Evolutionary conservation across 1,139 yeast species (phyloP).

Genomic region (Geotrichum fermentans): DNA sequence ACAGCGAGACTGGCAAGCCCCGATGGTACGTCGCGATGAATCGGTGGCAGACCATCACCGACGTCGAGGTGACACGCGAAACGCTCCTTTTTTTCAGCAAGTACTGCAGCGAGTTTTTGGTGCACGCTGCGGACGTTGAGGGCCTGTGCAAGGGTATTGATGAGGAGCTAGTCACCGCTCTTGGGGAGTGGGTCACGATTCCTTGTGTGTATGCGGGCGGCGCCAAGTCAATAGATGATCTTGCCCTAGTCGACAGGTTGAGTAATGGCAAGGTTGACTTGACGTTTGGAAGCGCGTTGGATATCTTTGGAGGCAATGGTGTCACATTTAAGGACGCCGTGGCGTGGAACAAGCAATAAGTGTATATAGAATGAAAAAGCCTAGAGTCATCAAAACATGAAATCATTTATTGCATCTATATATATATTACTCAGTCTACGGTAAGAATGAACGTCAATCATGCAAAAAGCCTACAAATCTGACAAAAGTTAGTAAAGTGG

Average conservation of each 20-base stretch:
- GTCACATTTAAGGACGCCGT: constrained; percentile 74
- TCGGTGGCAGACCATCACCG: constrained; percentile 91
- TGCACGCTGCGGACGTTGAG: constrained; percentile 98
- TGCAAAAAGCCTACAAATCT: neutral
- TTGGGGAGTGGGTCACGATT: constrained; percentile 77
- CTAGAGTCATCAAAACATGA: neutral
- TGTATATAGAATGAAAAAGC: neutral
- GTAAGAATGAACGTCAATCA: neutral
- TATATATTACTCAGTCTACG: neutral
- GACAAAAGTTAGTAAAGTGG: neutral
- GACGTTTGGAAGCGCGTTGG: constrained; percentile 89
- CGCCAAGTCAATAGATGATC: constrained; percentile 67
- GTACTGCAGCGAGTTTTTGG: constrained; percentile 79
- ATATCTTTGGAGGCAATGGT: constrained; percentile 83
- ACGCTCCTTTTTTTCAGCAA: constrained; percentile 51
- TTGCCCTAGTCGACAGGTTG: constrained; percentile 56
- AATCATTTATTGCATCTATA: neutral
- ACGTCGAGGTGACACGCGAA: constrained; percentile 49
- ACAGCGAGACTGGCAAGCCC: constrained; percentile 23
- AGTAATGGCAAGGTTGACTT: constrained; percentile 82
- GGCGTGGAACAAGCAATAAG: constrained; percentile 51
- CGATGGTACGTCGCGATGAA: constrained; percentile 94
- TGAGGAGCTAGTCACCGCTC: constrained; percentile 58
- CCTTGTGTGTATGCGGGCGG: constrained; percentile 97
- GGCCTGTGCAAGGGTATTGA: constrained; percentile 94